Percentiles rank a stretch among this genome's conserved stretches.
These are phyloP conservation scores for Terana coerulea DNA, from an alignment of 768 basidiomycete genomes.

Conservation along the genomic window DNA sequence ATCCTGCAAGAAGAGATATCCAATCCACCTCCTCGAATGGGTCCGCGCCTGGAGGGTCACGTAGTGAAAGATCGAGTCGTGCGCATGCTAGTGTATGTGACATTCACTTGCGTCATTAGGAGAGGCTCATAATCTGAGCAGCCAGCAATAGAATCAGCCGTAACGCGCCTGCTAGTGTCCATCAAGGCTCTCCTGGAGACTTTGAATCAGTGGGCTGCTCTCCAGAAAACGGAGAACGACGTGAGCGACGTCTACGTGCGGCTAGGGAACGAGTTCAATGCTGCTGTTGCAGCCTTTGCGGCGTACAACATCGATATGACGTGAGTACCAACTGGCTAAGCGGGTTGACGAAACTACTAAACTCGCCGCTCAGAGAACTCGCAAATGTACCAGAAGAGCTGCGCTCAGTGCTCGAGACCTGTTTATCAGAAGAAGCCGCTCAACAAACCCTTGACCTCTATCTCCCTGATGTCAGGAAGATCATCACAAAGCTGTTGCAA, in stretches of 20 bases:
- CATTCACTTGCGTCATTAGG: slow-evolving; percentile 6
- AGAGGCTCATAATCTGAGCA: slow-evolving; percentile 28
- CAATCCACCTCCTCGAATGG: slow-evolving; percentile 47
- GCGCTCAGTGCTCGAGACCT: slow-evolving; percentile 83
- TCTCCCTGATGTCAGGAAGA: slow-evolving; percentile 85
- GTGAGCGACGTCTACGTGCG: slow-evolving; percentile 98
- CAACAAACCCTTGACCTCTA: slow-evolving; percentile 83
- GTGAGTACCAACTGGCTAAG: slow-evolving; percentile 46
- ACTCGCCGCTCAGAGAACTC: slow-evolving; percentile 61
- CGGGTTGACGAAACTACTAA: background rate
- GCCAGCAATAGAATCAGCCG: slow-evolving; percentile 86
- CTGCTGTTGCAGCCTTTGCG: slow-evolving; percentile 85
- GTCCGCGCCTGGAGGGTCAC: slow-evolving; percentile 32
- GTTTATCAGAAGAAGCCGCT: slow-evolving; percentile 87
- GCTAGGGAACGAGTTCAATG: slow-evolving; percentile 96
- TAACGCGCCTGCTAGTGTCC: slow-evolving; percentile 88
- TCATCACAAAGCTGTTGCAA: slow-evolving; percentile 90
- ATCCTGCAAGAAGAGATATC: slow-evolving; percentile 50
- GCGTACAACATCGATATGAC: slow-evolving; percentile 85
- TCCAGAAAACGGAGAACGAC: slow-evolving; percentile 65
- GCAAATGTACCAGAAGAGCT: slow-evolving; percentile 85
- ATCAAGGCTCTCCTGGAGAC: slow-evolving; percentile 94
- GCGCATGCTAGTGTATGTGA: slow-evolving; percentile 27
- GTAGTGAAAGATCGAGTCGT: slow-evolving; percentile 41
- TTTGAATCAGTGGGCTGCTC: slow-evolving; percentile 78